Evolutionary conservation across 1,284 basidiomycete species (phyloP).

Genomic region (Leccinum subrobustum): DNA sequence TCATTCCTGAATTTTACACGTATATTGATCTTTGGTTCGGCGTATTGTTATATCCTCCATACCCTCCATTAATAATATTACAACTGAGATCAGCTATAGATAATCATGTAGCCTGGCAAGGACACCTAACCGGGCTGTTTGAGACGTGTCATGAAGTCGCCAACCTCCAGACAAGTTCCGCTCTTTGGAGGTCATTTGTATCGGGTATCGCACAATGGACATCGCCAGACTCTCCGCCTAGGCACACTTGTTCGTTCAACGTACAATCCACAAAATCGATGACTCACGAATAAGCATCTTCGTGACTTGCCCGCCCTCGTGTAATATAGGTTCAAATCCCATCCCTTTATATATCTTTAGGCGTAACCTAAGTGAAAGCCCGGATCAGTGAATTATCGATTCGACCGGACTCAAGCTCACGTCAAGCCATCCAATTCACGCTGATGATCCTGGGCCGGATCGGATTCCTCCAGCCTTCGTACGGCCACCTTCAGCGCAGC

Average conservation of each 20-base stretch:
- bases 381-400: constrained; percentile 7
- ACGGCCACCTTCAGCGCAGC: constrained; percentile 63
- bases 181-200: constrained; percentile 33
- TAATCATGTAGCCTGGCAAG: not conserved
- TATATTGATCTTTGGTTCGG: constrained; percentile 3
- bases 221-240: constrained; percentile 63
- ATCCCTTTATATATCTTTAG: constrained; percentile 65
- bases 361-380: constrained; percentile 47
- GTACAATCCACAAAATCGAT: not conserved
- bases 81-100: not conserved
- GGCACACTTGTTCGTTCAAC: not conserved
- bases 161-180: constrained; percentile 55
- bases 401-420: constrained; percentile 44
- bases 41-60: constrained; percentile 13
- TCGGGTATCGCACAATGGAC: constrained; percentile 45
- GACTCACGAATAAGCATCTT: constrained; percentile 69
- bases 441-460: constrained; percentile 68
- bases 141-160: constrained; percentile 44
- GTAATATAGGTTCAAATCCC: constrained; percentile 64
- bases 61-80: constrained; percentile 3
- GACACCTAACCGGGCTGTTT: not conserved
- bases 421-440: constrained; percentile 62
- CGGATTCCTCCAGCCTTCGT: constrained; percentile 57
- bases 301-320: constrained; percentile 46
- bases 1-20: constrained; percentile 8